A percentile compares a stretch with the other conserved stretches of the same genome.
These are phyloP conservation scores for Monosporozyma solicola DNA, from an alignment of 805 yeast species.

Conservation along the genomic window DNA sequence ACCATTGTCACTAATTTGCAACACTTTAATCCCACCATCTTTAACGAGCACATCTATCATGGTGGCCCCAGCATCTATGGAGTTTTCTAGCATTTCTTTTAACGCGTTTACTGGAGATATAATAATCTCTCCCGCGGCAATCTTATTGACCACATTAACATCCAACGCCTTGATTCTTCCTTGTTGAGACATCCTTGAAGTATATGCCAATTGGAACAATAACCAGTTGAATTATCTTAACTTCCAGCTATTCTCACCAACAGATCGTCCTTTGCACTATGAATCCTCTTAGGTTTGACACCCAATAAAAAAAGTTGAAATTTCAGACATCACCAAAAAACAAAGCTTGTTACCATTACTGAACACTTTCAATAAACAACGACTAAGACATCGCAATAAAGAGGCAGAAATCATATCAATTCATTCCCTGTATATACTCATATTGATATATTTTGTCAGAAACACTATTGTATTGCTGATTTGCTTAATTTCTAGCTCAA, in stretches of 20 bases:
- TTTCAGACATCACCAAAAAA: not conserved
- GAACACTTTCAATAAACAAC: not conserved
- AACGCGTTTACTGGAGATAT: conserved; percentile 90
- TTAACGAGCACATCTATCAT: conserved; percentile 70
- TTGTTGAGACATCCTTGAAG: not conserved
- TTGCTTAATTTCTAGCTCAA: not conserved
- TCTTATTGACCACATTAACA: conserved; percentile 67
- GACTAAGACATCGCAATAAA: not conserved
- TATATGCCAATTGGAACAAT: not conserved
- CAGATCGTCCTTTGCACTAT: not conserved
- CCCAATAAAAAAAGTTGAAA: not conserved
- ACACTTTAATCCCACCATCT: conserved; percentile 83
- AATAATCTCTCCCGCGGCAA: conserved; percentile 96
- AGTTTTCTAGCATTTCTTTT: conserved; percentile 86
- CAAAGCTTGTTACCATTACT: not conserved
- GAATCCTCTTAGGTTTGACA: not conserved
- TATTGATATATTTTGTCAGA: not conserved
- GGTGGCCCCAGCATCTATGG: conserved; percentile 77
- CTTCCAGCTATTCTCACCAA: not conserved
- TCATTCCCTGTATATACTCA: not conserved
- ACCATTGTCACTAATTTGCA: conserved; percentile 89
- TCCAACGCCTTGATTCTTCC: conserved; percentile 41
- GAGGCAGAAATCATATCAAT: not conserved
- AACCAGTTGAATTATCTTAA: not conserved
- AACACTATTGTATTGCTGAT: not conserved